These are phyloP conservation scores for Roridomyces roridus DNA, from an alignment of 768 basidiomycete genomes.

Conservation along the genomic window DNA sequence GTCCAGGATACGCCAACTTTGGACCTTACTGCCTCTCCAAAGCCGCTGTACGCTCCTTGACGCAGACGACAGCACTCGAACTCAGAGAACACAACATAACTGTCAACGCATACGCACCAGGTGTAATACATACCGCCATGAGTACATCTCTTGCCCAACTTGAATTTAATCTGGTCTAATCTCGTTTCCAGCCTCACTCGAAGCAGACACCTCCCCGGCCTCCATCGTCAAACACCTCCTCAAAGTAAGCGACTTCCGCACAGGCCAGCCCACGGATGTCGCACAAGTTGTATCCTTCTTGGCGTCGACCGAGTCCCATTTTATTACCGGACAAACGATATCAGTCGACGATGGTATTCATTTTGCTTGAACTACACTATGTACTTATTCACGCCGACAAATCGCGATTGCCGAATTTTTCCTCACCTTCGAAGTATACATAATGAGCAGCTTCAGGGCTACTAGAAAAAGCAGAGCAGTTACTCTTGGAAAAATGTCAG, in stretches of 20 bases:
- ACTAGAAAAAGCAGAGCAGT: too few relatives aligned
- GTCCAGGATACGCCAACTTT: conserved; percentile 10
- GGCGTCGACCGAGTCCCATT: conserved; percentile 31
- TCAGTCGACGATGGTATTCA: too few relatives aligned
- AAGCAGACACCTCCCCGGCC: not conserved
- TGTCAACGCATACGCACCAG: conserved; percentile 41
- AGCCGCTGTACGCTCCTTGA: conserved; percentile 46
- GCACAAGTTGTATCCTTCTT: conserved; percentile 31
- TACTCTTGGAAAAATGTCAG: too few relatives aligned
- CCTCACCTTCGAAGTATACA: too few relatives aligned
- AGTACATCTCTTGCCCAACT: conserved; percentile 16
- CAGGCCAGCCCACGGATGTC: conserved; percentile 19
- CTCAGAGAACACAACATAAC: conserved; percentile 36
- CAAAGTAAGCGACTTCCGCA: conserved; percentile 5
- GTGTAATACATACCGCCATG: conserved; percentile 35
- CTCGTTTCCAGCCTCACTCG: not conserved
- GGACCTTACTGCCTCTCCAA: conserved; percentile 42
- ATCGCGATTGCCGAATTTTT: too few relatives aligned
- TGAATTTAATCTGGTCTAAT: too few relatives aligned
- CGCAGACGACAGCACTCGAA: conserved; percentile 35
- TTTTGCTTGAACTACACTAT: too few relatives aligned
- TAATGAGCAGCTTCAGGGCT: too few relatives aligned
- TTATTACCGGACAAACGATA: conserved; percentile 22
- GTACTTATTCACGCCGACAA: too few relatives aligned
- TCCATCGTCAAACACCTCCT: not conserved